phyloP scores from a whole-genome alignment of 352 stramenopile genomes.

The Globisporangium nodosum region DNA sequence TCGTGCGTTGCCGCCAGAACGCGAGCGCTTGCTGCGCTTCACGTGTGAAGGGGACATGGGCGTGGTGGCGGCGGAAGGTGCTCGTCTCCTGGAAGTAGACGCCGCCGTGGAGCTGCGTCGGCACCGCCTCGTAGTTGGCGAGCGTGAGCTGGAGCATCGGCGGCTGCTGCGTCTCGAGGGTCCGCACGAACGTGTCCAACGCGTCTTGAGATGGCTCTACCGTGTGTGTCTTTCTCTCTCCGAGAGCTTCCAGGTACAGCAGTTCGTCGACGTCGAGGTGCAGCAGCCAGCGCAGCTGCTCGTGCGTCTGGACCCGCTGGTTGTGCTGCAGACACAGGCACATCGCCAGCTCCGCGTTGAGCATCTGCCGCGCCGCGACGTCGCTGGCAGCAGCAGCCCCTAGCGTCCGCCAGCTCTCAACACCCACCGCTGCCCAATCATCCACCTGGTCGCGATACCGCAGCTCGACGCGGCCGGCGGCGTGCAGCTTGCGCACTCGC shows the following conservation, averaged over 20 bases:
- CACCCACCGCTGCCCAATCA: background rate
- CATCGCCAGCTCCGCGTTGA: conserved; percentile 30
- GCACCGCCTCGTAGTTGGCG: conserved; percentile 30
- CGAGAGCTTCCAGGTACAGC: conserved; percentile 21
- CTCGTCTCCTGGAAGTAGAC: conserved; percentile 26
- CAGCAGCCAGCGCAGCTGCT: conserved; percentile 24
- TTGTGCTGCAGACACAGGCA: conserved; percentile 14
- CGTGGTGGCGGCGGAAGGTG: conserved; percentile 23
- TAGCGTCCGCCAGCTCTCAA: background rate
- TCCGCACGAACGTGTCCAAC: background rate
- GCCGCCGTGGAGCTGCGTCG: conserved; percentile 8
- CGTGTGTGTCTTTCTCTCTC: background rate
- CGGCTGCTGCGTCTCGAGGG: conserved; percentile 5
- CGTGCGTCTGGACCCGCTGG: too few species aligned
- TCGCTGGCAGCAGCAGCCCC: conserved; percentile 9
- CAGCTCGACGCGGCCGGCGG: conserved; percentile 19
- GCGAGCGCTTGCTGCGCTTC: conserved; percentile 14
- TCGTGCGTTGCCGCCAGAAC: conserved; percentile 23
- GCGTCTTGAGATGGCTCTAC: background rate
- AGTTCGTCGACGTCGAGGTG: conserved; percentile 39
- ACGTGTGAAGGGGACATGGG: conserved; percentile 16
- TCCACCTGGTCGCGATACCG: conserved; percentile 9
- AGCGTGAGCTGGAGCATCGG: conserved; percentile 26
- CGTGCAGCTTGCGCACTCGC: conserved; percentile 8
- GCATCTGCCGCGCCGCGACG: conserved; percentile 28